These are phyloP conservation scores for Fusarium cyanostomum DNA, from an alignment of 2,329 filamentous ascomycete species.

Conservation along the genomic window DNA sequence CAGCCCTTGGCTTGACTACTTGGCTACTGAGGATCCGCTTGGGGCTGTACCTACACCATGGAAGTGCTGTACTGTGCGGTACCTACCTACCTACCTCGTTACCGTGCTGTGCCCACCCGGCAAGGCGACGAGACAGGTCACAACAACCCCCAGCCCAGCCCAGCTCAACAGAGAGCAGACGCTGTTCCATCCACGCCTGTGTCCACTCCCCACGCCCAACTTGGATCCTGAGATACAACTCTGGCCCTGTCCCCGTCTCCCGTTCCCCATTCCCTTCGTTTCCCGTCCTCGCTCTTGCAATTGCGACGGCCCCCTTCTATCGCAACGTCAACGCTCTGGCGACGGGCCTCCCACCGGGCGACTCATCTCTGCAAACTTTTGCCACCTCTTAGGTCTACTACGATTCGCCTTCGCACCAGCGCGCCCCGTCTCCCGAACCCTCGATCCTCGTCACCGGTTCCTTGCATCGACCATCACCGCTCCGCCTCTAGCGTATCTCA, in stretches of 20 bases:
- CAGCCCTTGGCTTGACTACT: not conserved
- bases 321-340: constrained; percentile 30
- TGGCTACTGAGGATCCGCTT: not conserved
- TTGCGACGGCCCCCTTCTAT: constrained; percentile 41
- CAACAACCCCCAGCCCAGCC: constrained; percentile 20
- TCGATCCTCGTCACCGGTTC: constrained; percentile 17
- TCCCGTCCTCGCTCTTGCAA: constrained; percentile 38
- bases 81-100: too few relatives aligned
- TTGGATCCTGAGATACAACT: constrained; percentile 42
- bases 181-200: constrained; percentile 40
- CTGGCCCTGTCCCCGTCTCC: constrained; percentile 39
- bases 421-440: constrained; percentile 20
- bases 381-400: constrained; percentile 12
- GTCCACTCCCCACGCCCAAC: constrained; percentile 35
- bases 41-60: constrained; percentile 4
- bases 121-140: constrained; percentile 24
- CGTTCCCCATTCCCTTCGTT: constrained; percentile 37
- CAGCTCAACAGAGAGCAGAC: constrained; percentile 29
- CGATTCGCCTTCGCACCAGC: constrained; percentile 18
- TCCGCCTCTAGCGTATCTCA: constrained; percentile 16
- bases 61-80: constrained; percentile 14
- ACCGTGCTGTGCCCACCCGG: constrained; percentile 1
- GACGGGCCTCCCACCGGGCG: constrained; percentile 19
- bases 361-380: constrained; percentile 20
- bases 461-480: constrained; percentile 16